A percentile compares a stretch with the other conserved stretches of the same genome.
Evolutionary conservation across 2,329 filamentous ascomycete genomes (phyloP).

Genomic region (Alternaria sp.): DNA sequence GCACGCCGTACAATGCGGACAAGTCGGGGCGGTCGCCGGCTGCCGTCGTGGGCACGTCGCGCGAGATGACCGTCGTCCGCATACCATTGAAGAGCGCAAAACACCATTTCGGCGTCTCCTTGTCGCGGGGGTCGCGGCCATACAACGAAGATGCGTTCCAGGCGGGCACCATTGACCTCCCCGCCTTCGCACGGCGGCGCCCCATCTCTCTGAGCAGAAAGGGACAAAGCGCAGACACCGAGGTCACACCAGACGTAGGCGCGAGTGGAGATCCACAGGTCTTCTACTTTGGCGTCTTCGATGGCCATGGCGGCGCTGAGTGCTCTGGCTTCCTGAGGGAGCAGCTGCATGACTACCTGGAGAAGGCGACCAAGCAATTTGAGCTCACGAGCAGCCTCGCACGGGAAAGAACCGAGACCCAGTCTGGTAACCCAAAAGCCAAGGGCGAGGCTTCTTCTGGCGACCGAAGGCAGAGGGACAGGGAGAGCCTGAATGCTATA

Average conservation of each 20-base stretch:
- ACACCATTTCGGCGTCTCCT: conserved; percentile 87
- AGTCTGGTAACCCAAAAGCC: conserved; percentile 35
- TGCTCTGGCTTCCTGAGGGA: conserved; percentile 88
- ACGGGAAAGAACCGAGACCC: conserved; percentile 23
- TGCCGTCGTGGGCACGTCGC: conserved; percentile 44
- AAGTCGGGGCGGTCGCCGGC: conserved; percentile 43
- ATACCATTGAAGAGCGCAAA: conserved; percentile 94
- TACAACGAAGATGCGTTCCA: conserved; percentile 96
- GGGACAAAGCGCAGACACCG: conserved; percentile 50
- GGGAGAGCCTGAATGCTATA: conserved; percentile 52
- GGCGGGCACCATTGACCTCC: conserved; percentile 90
- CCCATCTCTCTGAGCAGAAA: conserved; percentile 67
- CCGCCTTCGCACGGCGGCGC: conserved; percentile 85
- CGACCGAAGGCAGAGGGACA: conserved; percentile 35
- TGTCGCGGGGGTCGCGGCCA: conserved; percentile 79
- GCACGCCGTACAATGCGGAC: conserved; percentile 72
- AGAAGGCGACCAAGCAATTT: conserved; percentile 78
- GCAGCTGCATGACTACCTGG: conserved; percentile 85
- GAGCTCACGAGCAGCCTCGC: conserved; percentile 76
- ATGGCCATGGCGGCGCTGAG: conserved; percentile 89
- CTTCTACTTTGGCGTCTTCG: conserved; percentile 97
- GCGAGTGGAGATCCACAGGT: conserved; percentile 90
- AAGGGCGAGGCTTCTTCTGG: conserved; percentile 26
- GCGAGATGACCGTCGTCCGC: conserved; percentile 90
- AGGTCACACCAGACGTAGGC: conserved; percentile 74